Evolutionary conservation across 495 filamentous ascomycete species (phyloP).

Genomic region (Hyaloscypha variabilis): DNA sequence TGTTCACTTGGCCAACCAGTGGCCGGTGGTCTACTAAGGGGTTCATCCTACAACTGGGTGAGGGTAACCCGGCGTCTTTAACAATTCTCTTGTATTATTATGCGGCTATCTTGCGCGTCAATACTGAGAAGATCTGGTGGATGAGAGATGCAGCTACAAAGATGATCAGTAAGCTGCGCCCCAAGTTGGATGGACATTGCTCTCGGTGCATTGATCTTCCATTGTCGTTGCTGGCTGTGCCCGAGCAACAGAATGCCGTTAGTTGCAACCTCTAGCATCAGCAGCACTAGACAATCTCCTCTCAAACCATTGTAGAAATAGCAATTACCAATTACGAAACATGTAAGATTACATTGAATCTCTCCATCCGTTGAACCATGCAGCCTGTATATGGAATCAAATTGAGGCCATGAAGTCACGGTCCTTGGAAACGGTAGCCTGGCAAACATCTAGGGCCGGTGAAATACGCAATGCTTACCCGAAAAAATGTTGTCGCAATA

Average conservation of each 20-base stretch:
- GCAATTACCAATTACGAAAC: no score
- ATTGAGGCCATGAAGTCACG: neutral
- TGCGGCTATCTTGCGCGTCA: slow-evolving; percentile 10
- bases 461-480: neutral
- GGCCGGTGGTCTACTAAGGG: neutral
- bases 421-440: neutral
- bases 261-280: neutral
- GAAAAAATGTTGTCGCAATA: neutral
- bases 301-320: neutral
- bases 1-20: slow-evolving; percentile 16
- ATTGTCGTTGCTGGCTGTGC: neutral
- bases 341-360: no score
- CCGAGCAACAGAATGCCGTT: neutral
- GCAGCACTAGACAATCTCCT: neutral
- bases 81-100: slow-evolving; percentile 15
- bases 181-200: slow-evolving; percentile 8
- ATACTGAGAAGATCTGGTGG: slow-evolving; percentile 14
- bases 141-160: slow-evolving; percentile 16
- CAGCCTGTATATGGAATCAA: neutral
- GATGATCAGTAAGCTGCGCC: slow-evolving; percentile 7
- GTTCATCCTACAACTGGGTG: slow-evolving; percentile 6
- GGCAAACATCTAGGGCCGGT: neutral
- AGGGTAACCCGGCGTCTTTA: slow-evolving; percentile 6
- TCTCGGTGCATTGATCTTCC: neutral
- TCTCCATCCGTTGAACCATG: no score